Conservation (phyloP, 768 basidiomycete genomes). For the Lentinula boryana region DNA sequence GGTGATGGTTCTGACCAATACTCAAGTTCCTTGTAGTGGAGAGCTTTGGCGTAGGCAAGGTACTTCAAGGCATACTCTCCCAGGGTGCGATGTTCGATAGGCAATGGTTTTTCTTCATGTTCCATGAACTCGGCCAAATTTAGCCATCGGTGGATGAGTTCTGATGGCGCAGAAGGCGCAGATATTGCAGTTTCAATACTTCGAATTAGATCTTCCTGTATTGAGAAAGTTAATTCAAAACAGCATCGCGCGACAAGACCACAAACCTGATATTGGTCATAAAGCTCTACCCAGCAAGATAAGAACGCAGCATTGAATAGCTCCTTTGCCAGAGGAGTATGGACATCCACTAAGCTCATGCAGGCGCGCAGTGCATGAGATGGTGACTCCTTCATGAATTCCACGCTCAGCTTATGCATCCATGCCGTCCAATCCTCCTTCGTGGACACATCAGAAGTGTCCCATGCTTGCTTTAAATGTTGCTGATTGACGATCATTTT, state of each 20-base stretch:
- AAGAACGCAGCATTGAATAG: conserved; percentile 98
- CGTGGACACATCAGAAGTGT: conserved; percentile 68
- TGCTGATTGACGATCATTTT: conserved; percentile 96
- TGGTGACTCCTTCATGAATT: conserved; percentile 97
- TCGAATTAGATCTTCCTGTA: conserved; percentile 88
- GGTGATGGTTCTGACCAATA: conserved; percentile 91
- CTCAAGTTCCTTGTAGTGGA: conserved; percentile 98
- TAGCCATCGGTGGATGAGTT: conserved; percentile 85
- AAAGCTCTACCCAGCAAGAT: conserved; percentile 95
- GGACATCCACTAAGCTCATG: conserved; percentile 87
- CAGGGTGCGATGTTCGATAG: conserved; percentile 88
- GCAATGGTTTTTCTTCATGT: conserved; percentile 93
- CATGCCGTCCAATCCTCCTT: conserved; percentile 92
- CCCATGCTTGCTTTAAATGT: conserved; percentile 96
- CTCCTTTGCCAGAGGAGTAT: conserved; percentile 87
- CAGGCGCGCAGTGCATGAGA: conserved; percentile 97
- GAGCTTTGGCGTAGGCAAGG: conserved; percentile 93
- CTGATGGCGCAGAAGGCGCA: conserved; percentile 71
- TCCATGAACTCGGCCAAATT: conserved; percentile 99
- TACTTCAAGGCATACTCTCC: conserved; percentile 92
- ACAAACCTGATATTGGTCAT: conserved; percentile 91
- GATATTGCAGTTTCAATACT: conserved; percentile 84
- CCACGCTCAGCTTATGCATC: conserved; percentile 89
- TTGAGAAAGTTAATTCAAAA: conserved; percentile 7
- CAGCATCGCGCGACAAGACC: neutral